Evolutionary conservation across 495 filamentous ascomycete genomes (phyloP).

Genomic region (Hypoxylon lenormandii): DNA sequence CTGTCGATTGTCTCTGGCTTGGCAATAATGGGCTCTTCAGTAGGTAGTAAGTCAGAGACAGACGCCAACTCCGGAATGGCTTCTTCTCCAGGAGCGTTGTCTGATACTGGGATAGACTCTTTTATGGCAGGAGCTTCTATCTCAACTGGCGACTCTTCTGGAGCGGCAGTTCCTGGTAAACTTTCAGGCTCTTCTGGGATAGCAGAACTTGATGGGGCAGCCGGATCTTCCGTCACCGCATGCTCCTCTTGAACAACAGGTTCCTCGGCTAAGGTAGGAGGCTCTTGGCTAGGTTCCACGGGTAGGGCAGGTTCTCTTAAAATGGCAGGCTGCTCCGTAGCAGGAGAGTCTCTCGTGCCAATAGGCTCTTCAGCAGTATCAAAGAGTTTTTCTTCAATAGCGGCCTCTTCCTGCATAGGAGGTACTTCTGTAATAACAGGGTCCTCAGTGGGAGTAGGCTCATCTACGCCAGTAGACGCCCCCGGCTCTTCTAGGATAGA

Average conservation of each 20-base stretch:
- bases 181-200: conserved; percentile 6
- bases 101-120: background rate
- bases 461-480: background rate
- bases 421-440: background rate
- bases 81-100: background rate
- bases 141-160: conserved; percentile 28
- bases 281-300: background rate
- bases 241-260: background rate
- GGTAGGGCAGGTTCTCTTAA: conserved; percentile 41
- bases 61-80: background rate
- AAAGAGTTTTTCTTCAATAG: conserved; percentile 39
- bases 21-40: background rate
- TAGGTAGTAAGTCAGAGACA: background rate
- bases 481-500: background rate
- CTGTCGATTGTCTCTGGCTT: background rate
- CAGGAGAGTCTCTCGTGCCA: conserved; percentile 8
- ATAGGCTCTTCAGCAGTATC: conserved; percentile 27
- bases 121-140: conserved; percentile 26
- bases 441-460: background rate
- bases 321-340: conserved; percentile 18
- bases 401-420: background rate
- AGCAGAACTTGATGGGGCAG: background rate
- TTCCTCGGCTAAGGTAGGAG: background rate
- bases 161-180: conserved; percentile 1
- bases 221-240: conserved; percentile 8